A percentile compares a stretch with the other conserved stretches of the same genome.
phyloP scores from a whole-genome alignment of 129 eudicot species.

The Flaveria trinervia region DNA sequence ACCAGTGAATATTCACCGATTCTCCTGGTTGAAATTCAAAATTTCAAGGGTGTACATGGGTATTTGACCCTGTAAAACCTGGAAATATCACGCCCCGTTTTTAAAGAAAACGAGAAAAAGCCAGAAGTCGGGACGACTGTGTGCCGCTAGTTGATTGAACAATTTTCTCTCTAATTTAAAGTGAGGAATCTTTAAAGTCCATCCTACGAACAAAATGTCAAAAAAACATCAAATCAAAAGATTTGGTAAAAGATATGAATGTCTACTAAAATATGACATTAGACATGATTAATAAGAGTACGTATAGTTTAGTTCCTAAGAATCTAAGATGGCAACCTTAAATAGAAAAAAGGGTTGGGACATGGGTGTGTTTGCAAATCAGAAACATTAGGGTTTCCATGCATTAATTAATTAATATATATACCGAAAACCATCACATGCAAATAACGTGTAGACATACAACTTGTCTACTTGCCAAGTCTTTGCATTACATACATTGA shows the following conservation, averaged over 20 bases:
- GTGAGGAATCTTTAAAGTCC: not conserved
- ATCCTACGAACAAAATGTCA: slow-evolving; percentile 1
- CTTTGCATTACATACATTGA: slow-evolving; percentile 29
- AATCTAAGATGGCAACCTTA: slow-evolving; percentile 28
- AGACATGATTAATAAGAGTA: slow-evolving; percentile 8
- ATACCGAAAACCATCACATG: slow-evolving; percentile 30
- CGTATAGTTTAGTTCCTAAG: slow-evolving; percentile 17
- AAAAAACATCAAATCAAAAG: slow-evolving; percentile 18
- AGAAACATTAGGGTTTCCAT: slow-evolving; percentile 35
- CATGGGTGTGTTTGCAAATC: slow-evolving; percentile 42
- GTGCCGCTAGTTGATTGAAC: no score
- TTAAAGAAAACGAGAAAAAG: no score
- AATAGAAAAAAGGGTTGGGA: slow-evolving; percentile 31
- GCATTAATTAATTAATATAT: slow-evolving; percentile 7
- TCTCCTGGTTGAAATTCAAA: no score
- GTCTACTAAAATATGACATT: slow-evolving; percentile 24
- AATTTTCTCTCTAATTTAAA: not conserved
- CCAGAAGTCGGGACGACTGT: no score
- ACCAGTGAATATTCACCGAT: no score
- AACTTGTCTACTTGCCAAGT: slow-evolving; percentile 28
- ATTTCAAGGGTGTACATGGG: no score
- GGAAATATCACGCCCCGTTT: no score
- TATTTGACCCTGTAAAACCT: no score
- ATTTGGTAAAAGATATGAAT: slow-evolving; percentile 26
- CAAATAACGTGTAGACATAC: slow-evolving; percentile 30